phyloP scores from a whole-genome alignment of 2,329 filamentous ascomycete species.

The Alternaria solani region DNA sequence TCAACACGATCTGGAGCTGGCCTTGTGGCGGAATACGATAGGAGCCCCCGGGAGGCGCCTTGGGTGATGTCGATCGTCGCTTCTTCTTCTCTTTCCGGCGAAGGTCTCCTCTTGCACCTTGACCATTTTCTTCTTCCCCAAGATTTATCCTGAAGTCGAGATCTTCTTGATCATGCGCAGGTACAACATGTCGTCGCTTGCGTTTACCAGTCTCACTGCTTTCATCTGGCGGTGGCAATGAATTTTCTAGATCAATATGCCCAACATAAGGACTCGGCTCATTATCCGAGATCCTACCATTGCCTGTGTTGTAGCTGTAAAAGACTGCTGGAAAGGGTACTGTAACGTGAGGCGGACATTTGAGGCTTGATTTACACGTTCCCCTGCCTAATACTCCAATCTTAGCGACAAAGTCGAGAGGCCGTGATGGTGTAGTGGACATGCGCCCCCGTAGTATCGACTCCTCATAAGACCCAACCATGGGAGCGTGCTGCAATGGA shows the following conservation, averaged over 20 bases:
- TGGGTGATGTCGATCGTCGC: constrained; percentile 64
- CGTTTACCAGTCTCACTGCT: constrained; percentile 52
- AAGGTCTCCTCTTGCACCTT: constrained; percentile 42
- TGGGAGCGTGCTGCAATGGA: constrained; percentile 85
- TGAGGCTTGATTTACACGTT: constrained; percentile 83
- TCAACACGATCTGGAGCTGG: constrained; percentile 95
- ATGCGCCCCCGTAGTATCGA: constrained; percentile 93
- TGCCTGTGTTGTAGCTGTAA: constrained; percentile 83
- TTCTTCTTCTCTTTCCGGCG: constrained; percentile 65
- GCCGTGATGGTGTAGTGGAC: constrained; percentile 94
- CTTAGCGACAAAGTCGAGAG: constrained; percentile 90
- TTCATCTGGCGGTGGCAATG: constrained; percentile 64
- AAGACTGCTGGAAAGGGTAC: constrained; percentile 94
- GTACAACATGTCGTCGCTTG: constrained; percentile 46
- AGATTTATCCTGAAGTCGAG: constrained; percentile 31
- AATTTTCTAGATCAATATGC: constrained; percentile 87
- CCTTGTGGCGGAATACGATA: constrained; percentile 95
- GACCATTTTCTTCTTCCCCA: constrained; percentile 23
- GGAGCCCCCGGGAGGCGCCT: constrained; percentile 81
- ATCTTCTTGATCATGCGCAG: constrained; percentile 36
- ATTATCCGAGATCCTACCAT: constrained; percentile 74
- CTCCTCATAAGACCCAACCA: constrained; percentile 98
- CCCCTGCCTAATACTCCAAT: constrained; percentile 92
- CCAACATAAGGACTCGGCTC: constrained; percentile 97
- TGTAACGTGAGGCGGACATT: constrained; percentile 88